Conservation (phyloP, 1,139 yeast species). For the Blastobotrys proliferans region DNA sequence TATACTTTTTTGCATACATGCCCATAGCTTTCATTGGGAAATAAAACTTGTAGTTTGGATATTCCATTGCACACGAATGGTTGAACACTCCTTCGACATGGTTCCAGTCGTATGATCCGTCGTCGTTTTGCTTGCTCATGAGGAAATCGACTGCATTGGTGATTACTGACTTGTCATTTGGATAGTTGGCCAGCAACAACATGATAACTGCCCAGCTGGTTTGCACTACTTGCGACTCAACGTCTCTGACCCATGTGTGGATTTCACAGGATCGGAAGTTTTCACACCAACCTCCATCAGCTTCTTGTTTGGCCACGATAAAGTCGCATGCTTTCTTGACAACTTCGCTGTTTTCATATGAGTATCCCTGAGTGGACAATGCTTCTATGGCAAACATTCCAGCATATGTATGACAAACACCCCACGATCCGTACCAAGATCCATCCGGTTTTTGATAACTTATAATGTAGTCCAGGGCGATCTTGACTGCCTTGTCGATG, state of each 20-base stretch:
- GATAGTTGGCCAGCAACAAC: slow-evolving; percentile 74
- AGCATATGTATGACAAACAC: slow-evolving; percentile 93
- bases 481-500: slow-evolving; percentile 60
- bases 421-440: slow-evolving; percentile 99
- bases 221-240: slow-evolving; percentile 72
- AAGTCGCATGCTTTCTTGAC: slow-evolving; percentile 84
- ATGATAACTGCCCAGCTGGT: slow-evolving; percentile 93
- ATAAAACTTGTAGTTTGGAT: slow-evolving; percentile 86
- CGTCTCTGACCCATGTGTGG: slow-evolving; percentile 67
- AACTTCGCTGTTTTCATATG: slow-evolving; percentile 55
- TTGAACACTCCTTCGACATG: slow-evolving; percentile 95
- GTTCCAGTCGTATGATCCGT: slow-evolving; percentile 87
- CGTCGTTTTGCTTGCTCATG: slow-evolving; percentile 60
- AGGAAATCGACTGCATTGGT: slow-evolving; percentile 60
- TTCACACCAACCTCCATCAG: slow-evolving; percentile 98
- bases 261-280: slow-evolving; percentile 62
- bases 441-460: slow-evolving; percentile 73
- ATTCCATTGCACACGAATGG: slow-evolving; percentile 89
- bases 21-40: slow-evolving; percentile 95
- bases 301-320: slow-evolving; percentile 64
- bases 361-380: slow-evolving; percentile 60
- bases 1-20: slow-evolving; percentile 44
- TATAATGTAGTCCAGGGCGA: slow-evolving; percentile 71
- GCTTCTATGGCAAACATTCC: slow-evolving; percentile 98
- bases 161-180: slow-evolving; percentile 60